Evolutionary conservation across 257 asterid species (phyloP).

Genomic region (Solanum tacnaense): DNA sequence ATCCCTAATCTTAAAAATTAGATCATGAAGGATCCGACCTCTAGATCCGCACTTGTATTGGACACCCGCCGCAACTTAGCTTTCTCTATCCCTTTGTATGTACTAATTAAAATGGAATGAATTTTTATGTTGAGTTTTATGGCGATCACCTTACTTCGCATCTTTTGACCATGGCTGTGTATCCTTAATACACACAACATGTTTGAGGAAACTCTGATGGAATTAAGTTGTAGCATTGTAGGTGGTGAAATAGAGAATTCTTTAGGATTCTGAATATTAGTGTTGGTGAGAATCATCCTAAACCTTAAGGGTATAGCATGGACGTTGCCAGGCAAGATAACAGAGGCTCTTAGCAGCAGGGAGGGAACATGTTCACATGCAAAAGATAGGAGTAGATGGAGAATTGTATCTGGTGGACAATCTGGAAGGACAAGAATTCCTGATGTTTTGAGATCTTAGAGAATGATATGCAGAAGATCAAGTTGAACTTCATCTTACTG

Average conservation of each 20-base stretch:
- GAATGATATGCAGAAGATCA: not conserved
- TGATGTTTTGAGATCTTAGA: not conserved
- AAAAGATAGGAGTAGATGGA: not conserved
- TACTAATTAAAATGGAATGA: not conserved
- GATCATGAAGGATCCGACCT: not conserved
- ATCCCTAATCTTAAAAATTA: not conserved
- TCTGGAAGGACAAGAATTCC: not conserved
- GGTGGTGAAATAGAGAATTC: not conserved
- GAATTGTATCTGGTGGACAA: not conserved
- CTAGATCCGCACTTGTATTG: not conserved
- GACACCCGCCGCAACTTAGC: not conserved
- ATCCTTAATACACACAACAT: not conserved
- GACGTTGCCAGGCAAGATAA: not conserved
- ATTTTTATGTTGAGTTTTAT: not conserved
- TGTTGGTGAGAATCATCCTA: not conserved
- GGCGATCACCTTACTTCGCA: not conserved
- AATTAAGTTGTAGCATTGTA: not conserved
- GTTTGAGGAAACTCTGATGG: not conserved
- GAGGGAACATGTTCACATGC: not conserved
- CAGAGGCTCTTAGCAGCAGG: not conserved
- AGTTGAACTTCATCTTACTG: not conserved
- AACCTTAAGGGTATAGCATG: not conserved
- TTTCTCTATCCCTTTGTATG: not conserved
- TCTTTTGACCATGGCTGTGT: not conserved
- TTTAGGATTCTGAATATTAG: not conserved